These are phyloP conservation scores for Sporothrix pallida DNA, from an alignment of 2,329 filamentous ascomycete genomes.

Conservation along the genomic window DNA sequence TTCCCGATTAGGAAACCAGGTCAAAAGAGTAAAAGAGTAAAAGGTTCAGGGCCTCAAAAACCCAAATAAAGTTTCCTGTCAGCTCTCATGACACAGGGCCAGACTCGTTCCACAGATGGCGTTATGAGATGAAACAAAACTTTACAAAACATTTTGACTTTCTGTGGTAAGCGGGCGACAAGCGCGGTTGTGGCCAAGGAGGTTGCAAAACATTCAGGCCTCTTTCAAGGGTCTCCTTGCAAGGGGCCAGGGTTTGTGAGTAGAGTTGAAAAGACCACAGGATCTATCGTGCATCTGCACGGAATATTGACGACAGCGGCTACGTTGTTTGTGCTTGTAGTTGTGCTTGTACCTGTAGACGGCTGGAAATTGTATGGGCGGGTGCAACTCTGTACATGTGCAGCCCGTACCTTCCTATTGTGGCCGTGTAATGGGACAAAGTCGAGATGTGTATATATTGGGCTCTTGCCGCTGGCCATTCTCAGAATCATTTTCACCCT, in stretches of 20 bases:
- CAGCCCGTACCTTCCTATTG: not conserved
- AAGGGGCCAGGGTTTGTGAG: not conserved
- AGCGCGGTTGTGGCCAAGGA: not conserved
- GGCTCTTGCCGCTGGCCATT: not conserved
- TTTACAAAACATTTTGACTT: not conserved
- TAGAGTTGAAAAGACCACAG: not conserved
- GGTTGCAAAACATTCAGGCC: not conserved
- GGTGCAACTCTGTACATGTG: constrained; percentile 1
- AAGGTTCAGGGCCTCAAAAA: not conserved
- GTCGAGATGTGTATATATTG: not conserved
- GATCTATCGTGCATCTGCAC: no score
- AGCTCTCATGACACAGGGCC: not conserved
- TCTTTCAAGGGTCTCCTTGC: not conserved
- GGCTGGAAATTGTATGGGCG: not conserved
- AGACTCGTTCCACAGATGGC: not conserved
- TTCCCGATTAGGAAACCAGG: no score
- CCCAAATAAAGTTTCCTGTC: not conserved
- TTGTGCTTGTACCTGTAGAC: no score
- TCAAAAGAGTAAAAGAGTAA: no score
- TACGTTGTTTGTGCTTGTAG: not conserved
- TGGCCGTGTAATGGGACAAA: not conserved
- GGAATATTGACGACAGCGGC: constrained; percentile 6
- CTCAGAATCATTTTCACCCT: not conserved
- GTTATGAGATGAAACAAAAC: not conserved
- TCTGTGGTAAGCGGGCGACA: no score